A percentile compares a stretch with the other conserved stretches of the same genome.
phyloP scores from a whole-genome alignment of 1,284 basidiomycete genomes.

The Naganishia liquefaciens region DNA sequence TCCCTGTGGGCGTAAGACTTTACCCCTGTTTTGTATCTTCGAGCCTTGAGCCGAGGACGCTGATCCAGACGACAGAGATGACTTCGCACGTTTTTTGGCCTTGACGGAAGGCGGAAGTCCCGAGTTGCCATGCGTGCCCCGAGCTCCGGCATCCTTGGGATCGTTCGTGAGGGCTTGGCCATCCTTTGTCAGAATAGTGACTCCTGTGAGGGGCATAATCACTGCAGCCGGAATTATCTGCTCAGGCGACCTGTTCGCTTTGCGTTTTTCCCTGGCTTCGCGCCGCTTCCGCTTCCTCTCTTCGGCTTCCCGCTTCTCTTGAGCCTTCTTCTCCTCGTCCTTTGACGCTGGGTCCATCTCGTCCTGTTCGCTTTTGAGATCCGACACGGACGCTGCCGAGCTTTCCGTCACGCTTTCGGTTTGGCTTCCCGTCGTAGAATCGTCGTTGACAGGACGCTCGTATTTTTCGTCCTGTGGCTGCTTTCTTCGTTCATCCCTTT shows the following conservation, averaged over 20 bases:
- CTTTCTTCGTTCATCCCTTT: constrained; percentile 11
- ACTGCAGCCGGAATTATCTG: constrained; percentile 16
- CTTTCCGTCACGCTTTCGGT: constrained; percentile 16
- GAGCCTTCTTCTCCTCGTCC: not conserved
- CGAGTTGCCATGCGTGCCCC: no score
- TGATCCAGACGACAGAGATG: not conserved
- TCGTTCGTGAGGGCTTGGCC: constrained; percentile 5
- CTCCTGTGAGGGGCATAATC: constrained; percentile 20
- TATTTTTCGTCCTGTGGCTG: constrained; percentile 12
- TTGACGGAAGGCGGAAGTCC: not conserved
- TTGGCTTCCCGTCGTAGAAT: constrained; percentile 15
- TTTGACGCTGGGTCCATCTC: no score
- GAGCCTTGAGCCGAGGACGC: not conserved
- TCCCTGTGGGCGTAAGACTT: constrained; percentile 21
- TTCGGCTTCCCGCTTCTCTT: not conserved
- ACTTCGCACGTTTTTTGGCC: not conserved
- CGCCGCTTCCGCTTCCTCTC: constrained; percentile 11
- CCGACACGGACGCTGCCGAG: not conserved
- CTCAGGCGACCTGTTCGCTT: constrained; percentile 4
- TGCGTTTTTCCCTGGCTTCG: constrained; percentile 4
- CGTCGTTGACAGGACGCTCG: constrained; percentile 16
- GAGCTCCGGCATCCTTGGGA: not conserved
- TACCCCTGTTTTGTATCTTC: constrained; percentile 11
- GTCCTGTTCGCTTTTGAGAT: not conserved
- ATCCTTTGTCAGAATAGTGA: constrained; percentile 13